Evolutionary conservation across 1,284 basidiomycete genomes (phyloP), one percentile per base, ranked within the genome.

Genomic region (Malassezia brasiliensis): DNA sequence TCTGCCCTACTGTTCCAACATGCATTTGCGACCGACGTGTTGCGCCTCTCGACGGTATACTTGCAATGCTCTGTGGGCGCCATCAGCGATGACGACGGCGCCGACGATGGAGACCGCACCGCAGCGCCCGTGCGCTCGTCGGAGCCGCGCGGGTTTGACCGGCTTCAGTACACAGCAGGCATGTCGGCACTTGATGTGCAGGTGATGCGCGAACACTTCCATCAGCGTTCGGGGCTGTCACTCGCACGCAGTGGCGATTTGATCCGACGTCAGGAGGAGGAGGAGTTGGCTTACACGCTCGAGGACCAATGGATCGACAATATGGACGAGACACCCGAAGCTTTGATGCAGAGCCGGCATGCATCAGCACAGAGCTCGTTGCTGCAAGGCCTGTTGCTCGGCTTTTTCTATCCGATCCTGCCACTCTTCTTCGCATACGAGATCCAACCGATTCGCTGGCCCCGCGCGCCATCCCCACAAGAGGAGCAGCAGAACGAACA

Each of bases 231-330:
- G 17, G 50, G 58, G 17, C 10, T 48, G 28, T 35, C 28, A 22
- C 15, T 42, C 4, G 47, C 44, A 12, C 55, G 35, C 17, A 53
- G 47, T 22, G 59, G 59, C n/a, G 59, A 61, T 40, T n/a, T 61
- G 35, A 22, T 61, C 1, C 50, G 59, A 2, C 40, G 39, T 20
- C 38, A 40, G 4, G 59, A 61, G 10, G 59, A 61, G 36, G 50
- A 61, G 9, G 57, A 62, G 19, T 44, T 56, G 20, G 52, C 53
- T 12, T 49, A 53, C 20, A 42, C 48, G 32, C 32, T 62, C 19
- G 60, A 62, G 39, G 60, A 62, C 39, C 60, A 62, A 31, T 62
- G 60, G 60, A 62, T 62, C 30, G 60, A 62, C 22, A 51, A 42
- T 31, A 47, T 56, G 49, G 57, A 40, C 15, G 45, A 56, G 20